Percentiles rank a stretch among this genome's conserved stretches.
Conservation (phyloP, 1,139 yeast genomes). For the Pichia sp. region DNA sequence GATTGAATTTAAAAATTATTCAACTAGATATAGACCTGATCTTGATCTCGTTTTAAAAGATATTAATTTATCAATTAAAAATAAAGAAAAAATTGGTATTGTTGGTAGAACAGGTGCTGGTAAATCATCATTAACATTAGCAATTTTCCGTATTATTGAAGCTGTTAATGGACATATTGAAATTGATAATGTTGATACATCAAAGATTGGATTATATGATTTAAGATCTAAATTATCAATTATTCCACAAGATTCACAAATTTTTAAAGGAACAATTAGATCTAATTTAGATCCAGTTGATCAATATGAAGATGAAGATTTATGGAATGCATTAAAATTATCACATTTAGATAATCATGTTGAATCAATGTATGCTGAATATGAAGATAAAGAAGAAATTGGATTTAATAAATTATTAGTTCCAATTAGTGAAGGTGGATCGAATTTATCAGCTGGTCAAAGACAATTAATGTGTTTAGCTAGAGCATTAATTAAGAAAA, state of each 20-base stretch:
- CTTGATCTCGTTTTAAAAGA: slow-evolving; percentile 73
- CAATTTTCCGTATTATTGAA: slow-evolving; percentile 85
- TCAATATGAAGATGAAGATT: slow-evolving; percentile 60
- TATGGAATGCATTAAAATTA: slow-evolving; percentile 81
- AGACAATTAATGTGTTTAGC: slow-evolving; percentile 89
- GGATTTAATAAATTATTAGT: slow-evolving; percentile 43
- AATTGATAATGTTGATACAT: slow-evolving; percentile 68
- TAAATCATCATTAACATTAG: slow-evolving; percentile 83
- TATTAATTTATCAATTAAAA: slow-evolving; percentile 59
- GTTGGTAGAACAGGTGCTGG: slow-evolving; percentile 98
- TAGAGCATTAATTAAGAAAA: slow-evolving; percentile 73
- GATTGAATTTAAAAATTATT: slow-evolving; percentile 65
- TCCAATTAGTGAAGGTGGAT: slow-evolving; percentile 71
- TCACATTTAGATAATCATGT: slow-evolving; percentile 81
- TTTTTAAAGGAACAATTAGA: slow-evolving; percentile 84
- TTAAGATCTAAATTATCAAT: slow-evolving; percentile 80
- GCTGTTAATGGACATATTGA: slow-evolving; percentile 64
- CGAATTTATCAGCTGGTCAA: slow-evolving; percentile 85
- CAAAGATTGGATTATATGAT: slow-evolving; percentile 71
- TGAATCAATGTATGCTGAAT: slow-evolving; percentile 41
- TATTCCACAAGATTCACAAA: slow-evolving; percentile 96
- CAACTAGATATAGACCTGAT: slow-evolving; percentile 80
- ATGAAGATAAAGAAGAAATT: slow-evolving; percentile 23
- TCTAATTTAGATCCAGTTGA: slow-evolving; percentile 84
- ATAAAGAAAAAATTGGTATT: slow-evolving; percentile 86